Evolutionary conservation across 805 yeast genomes (phyloP), one percentile per base, ranked within the genome.

Genomic region (Nakazawaea ishiwadae): DNA sequence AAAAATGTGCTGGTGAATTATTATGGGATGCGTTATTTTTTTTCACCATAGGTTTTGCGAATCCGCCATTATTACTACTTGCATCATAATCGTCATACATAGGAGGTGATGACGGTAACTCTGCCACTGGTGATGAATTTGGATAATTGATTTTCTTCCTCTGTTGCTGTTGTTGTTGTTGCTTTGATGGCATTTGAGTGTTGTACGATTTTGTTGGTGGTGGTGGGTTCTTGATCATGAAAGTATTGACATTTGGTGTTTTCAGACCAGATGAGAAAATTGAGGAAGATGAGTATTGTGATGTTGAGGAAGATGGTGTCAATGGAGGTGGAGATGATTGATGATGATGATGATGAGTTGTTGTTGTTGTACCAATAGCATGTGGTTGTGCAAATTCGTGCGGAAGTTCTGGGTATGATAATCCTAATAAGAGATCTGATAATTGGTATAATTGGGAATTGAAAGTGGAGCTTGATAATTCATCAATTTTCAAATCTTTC

Each of bases 251-350:
- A 23, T 16, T 35, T 20, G 46, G 42, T 20, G 44, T 44, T 15
- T 39, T 44, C 37, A 39, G 19, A 18, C 37, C 44, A 15, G 44
- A 42, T 2, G 36, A 35, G n/a, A 28, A 33, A 10, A 40, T 35
- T 9, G 38, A 34, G 8, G 44, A 41, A 5, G 45, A 42, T 26
- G 44, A 41, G 18, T 41, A 31, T 17, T 28, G 37, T 14, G 46
- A 42, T 15, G 37, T 30, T 15, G 49, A 40, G 11, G 49, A 47
- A 12, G 46, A 40, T 17, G 50, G 49, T 11, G 51, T 48, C 34
- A 48, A 31, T 17, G 51, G 51, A 12, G 46, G 44, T 9, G 47
- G 44, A 5, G 46, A 39, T 11, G 50, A 40, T 16, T 23, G 23
- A 12, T 15, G 24, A 24, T 15, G 12, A 17, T n/a, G 34, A 9